Conservation (phyloP, 331 rosid species). For the Quercus lobata region DNA sequence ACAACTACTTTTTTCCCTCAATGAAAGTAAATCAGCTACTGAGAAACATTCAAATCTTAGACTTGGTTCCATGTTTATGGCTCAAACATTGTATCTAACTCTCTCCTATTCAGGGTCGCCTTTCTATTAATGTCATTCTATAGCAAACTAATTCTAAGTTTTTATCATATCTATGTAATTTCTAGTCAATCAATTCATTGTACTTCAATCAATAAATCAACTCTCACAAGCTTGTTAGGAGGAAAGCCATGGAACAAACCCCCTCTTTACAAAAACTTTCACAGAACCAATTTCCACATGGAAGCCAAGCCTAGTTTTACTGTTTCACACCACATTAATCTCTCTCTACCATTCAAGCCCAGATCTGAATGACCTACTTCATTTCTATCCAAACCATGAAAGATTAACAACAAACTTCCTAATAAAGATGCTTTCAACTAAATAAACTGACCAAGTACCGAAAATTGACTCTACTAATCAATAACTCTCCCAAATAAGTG, state of each 20-base stretch:
- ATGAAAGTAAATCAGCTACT: neutral
- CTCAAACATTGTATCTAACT: neutral
- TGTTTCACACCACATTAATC: neutral
- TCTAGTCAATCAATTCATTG: neutral
- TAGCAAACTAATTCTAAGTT: neutral
- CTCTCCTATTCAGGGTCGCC: neutral
- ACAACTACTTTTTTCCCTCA: neutral
- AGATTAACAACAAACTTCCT: neutral
- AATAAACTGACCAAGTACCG: neutral
- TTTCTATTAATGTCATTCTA: neutral
- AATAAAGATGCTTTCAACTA: conserved; percentile 11
- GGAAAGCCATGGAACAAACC: neutral
- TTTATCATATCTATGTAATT: conserved; percentile 17
- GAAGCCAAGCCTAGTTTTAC: neutral
- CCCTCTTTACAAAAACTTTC: conserved; percentile 1
- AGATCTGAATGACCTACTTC: conserved; percentile 27
- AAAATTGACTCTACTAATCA: neutral
- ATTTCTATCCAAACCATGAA: conserved; percentile 13
- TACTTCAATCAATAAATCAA: neutral
- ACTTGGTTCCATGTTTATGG: neutral
- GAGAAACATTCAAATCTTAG: neutral
- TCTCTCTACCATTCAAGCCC: conserved; percentile 17
- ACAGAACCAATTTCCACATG: conserved; percentile 1
- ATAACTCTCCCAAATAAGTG: neutral
- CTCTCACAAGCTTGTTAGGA: neutral